phyloP scores from a whole-genome alignment of 208 protist genomes.

The Herpetomonas tarakana region DNA sequence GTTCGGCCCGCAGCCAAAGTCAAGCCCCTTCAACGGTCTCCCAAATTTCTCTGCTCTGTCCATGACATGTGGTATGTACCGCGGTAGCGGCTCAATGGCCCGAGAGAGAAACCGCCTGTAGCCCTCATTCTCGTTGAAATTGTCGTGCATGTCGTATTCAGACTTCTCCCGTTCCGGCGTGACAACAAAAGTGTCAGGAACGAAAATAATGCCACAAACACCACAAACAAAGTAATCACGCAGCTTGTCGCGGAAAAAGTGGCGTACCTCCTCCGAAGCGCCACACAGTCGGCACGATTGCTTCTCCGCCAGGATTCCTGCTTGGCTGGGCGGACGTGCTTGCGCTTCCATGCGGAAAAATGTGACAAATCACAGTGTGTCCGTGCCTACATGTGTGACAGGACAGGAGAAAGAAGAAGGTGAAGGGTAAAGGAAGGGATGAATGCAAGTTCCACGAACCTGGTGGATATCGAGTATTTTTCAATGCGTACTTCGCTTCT shows the following conservation, averaged over 20 bases:
- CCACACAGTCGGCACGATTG: conserved; percentile 32
- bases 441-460: too few relatives aligned
- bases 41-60: background rate
- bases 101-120: conserved; percentile 42
- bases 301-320: too few relatives aligned
- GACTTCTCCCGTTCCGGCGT: conserved; percentile 30
- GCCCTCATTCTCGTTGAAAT: conserved; percentile 21
- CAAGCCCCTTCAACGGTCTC: conserved; percentile 20
- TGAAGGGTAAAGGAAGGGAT: too few relatives aligned
- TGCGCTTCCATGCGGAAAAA: too few relatives aligned
- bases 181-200: conserved; percentile 22
- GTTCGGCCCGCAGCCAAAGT: conserved; percentile 53
- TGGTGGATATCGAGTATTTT: too few relatives aligned
- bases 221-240: conserved; percentile 32
- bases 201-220: conserved; percentile 37
- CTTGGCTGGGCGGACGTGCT: too few relatives aligned
- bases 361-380: too few relatives aligned
- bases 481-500: too few relatives aligned
- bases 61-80: conserved; percentile 9
- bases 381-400: too few relatives aligned
- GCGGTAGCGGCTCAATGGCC: conserved; percentile 21
- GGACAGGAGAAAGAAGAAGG: too few relatives aligned
- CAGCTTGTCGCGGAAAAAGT: conserved; percentile 32
- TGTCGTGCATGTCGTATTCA: conserved; percentile 52
- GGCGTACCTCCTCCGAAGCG: background rate